Conservation (phyloP, 176 grass and related monocot species). For the sorghum (Sorghum bicolor) region DNA sequence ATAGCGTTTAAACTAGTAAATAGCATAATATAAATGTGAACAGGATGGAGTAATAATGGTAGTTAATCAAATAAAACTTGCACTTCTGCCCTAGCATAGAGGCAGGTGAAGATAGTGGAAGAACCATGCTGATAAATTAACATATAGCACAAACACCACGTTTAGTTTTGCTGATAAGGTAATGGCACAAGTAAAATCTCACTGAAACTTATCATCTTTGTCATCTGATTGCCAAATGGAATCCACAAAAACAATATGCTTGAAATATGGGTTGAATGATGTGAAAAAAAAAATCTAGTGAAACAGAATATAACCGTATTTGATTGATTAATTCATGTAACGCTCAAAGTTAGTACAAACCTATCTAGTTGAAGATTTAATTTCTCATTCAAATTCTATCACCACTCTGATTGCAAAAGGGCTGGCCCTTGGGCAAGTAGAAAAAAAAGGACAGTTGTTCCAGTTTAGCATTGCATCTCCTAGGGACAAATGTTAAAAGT, state of each 20-base stretch:
- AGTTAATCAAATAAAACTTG: constrained; percentile 6
- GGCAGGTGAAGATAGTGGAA: background rate
- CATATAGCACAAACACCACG: background rate
- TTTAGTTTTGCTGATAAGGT: background rate
- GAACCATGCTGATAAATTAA: constrained; percentile 15
- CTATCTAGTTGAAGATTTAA: background rate
- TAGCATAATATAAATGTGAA: constrained; percentile 1
- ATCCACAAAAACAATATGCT: background rate
- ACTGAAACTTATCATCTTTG: background rate
- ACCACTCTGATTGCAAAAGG: background rate
- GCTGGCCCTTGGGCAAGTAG: background rate
- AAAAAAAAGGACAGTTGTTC: background rate
- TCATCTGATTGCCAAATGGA: background rate
- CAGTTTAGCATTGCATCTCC: background rate
- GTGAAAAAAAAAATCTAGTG: background rate
- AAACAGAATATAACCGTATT: background rate
- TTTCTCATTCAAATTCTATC: background rate
- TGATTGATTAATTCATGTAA: background rate
- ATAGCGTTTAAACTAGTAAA: constrained; percentile 13
- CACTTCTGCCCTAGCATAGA: background rate
- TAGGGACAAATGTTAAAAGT: background rate
- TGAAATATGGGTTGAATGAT: background rate
- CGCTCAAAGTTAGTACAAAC: background rate
- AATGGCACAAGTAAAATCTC: constrained; percentile 16
- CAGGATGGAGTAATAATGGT: constrained; percentile 1